phyloP scores from a whole-genome alignment of 306 rosid genomes.

The Aeschynomene evenia region DNA sequence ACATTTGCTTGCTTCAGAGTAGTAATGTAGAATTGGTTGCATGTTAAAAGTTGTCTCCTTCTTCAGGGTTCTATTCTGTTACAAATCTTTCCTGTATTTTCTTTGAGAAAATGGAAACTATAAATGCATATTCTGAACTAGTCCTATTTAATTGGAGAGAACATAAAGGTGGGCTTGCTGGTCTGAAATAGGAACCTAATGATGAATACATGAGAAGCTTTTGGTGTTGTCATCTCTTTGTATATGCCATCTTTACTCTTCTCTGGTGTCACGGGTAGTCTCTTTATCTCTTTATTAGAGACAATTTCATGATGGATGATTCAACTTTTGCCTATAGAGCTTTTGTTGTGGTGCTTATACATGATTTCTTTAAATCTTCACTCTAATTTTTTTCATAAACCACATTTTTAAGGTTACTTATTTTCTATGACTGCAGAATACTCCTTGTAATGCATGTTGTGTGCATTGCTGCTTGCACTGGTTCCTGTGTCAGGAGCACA shows the following conservation, averaged over 20 bases:
- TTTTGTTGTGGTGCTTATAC: background rate
- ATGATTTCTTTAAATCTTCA: background rate
- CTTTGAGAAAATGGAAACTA: slow-evolving; percentile 2
- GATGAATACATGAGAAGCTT: background rate
- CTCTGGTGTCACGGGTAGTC: slow-evolving; percentile 1
- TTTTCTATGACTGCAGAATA: slow-evolving; percentile 54
- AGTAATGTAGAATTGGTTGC: slow-evolving; percentile 18
- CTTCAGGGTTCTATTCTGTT: background rate
- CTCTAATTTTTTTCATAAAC: slow-evolving; percentile 10
- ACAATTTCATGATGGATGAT: background rate
- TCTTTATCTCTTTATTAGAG: background rate
- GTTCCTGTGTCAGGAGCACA: slow-evolving; percentile 96
- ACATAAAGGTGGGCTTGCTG: background rate
- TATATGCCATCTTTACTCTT: slow-evolving; percentile 6
- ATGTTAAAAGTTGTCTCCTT: background rate
- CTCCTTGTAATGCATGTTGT: slow-evolving; percentile 88
- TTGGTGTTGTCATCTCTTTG: background rate
- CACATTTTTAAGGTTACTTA: background rate
- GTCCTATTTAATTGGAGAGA: background rate
- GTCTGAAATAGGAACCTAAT: background rate
- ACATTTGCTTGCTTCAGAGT: slow-evolving; percentile 14
- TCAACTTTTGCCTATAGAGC: background rate
- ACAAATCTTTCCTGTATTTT: background rate
- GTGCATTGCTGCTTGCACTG: slow-evolving; percentile 94
- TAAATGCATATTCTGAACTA: background rate